phyloP scores from a whole-genome alignment of 169 alveolate genomes.

The Plasmodium berghei region DNA sequence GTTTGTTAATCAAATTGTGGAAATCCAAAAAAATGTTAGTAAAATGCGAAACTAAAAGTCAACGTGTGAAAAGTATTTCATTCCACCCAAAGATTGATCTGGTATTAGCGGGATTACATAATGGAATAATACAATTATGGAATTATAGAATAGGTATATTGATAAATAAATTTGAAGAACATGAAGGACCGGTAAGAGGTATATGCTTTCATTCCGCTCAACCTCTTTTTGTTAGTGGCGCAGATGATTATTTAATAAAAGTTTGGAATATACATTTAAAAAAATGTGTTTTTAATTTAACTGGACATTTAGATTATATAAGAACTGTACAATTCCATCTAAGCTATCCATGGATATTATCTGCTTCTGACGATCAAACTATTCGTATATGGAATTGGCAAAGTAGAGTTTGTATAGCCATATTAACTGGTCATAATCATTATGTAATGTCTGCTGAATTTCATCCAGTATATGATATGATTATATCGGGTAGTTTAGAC shows the following conservation, averaged over 20 bases:
- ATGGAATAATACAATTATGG: constrained; percentile 95
- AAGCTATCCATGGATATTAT: constrained; percentile 96
- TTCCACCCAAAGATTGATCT: constrained; percentile 96
- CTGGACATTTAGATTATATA: constrained; percentile 97
- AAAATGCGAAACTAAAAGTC: constrained; percentile 87
- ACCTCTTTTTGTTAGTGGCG: constrained; percentile 97
- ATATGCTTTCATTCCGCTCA: constrained; percentile 94
- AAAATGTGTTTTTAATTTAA: constrained; percentile 92
- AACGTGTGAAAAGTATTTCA: constrained; percentile 96
- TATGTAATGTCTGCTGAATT: constrained; percentile 97
- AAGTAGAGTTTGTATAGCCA: constrained; percentile 90
- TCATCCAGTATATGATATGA: constrained; percentile 94
- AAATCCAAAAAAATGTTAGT: constrained; percentile 55
- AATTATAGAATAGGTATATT: constrained; percentile 91
- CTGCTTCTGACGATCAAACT: constrained; percentile 97
- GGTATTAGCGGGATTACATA: constrained; percentile 94
- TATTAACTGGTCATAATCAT: constrained; percentile 96
- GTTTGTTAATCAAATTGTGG: too few species aligned
- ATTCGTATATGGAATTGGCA: constrained; percentile 98
- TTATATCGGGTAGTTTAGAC: constrained; percentile 95
- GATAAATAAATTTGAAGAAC: constrained; percentile 92
- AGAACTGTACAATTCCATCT: constrained; percentile 96
- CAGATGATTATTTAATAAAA: constrained; percentile 96
- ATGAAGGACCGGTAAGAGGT: constrained; percentile 98
- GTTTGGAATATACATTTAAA: constrained; percentile 95